Evolutionary conservation across 208 protist genomes (phyloP).

Genomic region (Zelonia costaricensis): DNA sequence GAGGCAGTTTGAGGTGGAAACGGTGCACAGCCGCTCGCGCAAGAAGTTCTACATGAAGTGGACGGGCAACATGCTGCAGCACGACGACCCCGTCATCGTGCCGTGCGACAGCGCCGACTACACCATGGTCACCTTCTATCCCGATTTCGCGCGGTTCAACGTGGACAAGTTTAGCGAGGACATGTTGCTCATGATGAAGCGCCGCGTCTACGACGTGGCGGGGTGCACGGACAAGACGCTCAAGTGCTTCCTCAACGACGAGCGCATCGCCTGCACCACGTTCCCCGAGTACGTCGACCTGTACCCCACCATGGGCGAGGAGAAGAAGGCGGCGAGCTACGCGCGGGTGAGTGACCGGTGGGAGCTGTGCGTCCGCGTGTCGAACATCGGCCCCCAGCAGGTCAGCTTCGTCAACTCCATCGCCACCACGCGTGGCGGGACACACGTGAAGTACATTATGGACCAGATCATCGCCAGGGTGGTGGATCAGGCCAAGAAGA

Average conservation of each 20-base stretch:
- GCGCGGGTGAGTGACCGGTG: conserved; percentile 95
- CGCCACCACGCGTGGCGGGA: conserved; percentile 98
- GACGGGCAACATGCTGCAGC: conserved; percentile 97
- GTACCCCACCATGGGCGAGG: conserved; percentile 92
- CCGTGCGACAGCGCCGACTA: conserved; percentile 89
- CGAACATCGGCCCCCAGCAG: conserved; percentile 96
- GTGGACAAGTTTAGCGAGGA: conserved; percentile 97
- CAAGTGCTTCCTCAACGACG: conserved; percentile 97
- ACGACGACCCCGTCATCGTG: conserved; percentile 91
- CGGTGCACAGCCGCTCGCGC: conserved; percentile 88
- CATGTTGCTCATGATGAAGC: conserved; percentile 96
- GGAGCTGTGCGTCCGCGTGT: conserved; percentile 96
- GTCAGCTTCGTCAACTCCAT: conserved; percentile 99
- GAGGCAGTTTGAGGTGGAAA: conserved; percentile 97
- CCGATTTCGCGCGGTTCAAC: conserved; percentile 97
- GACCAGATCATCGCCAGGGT: conserved; percentile 95
- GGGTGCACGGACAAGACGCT: conserved; percentile 93
- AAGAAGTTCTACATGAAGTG: conserved; percentile 97
- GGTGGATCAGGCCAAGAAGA: conserved; percentile 94
- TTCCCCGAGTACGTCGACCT: conserved; percentile 99
- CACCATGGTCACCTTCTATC: conserved; percentile 99
- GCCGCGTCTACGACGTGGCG: conserved; percentile 99
- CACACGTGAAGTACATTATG: conserved; percentile 98
- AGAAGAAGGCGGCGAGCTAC: conserved; percentile 76
- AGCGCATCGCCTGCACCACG: conserved; percentile 88